A percentile compares a stretch with the other conserved stretches of the same genome.
Evolutionary conservation across 441 rosid species (phyloP).

Genomic region (Euphorbia schlechtendalii): DNA sequence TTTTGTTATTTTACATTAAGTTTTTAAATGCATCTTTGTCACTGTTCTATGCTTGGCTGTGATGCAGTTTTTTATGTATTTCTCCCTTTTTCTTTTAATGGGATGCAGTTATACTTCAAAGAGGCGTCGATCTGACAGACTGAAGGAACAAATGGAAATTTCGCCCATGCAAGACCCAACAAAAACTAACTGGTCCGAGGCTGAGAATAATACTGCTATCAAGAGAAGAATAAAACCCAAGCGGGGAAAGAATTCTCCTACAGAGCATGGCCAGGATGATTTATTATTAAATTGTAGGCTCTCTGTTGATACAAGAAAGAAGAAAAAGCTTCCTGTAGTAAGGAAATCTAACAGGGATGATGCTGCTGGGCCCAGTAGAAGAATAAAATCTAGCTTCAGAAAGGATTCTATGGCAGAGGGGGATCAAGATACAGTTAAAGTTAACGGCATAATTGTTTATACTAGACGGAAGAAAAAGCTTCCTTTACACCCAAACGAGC

Average conservation of each 20-base stretch:
- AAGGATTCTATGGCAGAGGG: not conserved
- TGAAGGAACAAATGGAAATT: constrained; percentile 17
- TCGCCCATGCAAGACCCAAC: constrained; percentile 14
- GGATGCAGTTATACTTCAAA: constrained; percentile 23
- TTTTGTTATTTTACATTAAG: not conserved
- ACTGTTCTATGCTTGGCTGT: not conserved
- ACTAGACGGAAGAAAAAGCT: constrained; percentile 10
- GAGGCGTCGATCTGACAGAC: constrained; percentile 19
- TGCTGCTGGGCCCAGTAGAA: constrained; percentile 12
- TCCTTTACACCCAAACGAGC: not conserved
- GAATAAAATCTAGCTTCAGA: not conserved
- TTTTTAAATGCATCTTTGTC: no score
- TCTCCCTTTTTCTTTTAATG: not conserved
- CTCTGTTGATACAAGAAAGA: constrained; percentile 9
- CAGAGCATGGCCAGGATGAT: constrained; percentile 7
- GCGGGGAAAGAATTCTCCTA: not conserved
- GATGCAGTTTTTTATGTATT: not conserved
- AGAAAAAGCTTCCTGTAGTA: not conserved
- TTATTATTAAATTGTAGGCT: not conserved
- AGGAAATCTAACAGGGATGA: not conserved
- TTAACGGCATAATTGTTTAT: not conserved
- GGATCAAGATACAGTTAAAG: not conserved
- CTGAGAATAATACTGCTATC: constrained; percentile 7
- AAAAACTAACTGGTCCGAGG: constrained; percentile 16
- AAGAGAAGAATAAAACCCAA: constrained; percentile 8